phyloP scores from a whole-genome alignment of 177 flowering plant species.

The Vitis hybrid region DNA sequence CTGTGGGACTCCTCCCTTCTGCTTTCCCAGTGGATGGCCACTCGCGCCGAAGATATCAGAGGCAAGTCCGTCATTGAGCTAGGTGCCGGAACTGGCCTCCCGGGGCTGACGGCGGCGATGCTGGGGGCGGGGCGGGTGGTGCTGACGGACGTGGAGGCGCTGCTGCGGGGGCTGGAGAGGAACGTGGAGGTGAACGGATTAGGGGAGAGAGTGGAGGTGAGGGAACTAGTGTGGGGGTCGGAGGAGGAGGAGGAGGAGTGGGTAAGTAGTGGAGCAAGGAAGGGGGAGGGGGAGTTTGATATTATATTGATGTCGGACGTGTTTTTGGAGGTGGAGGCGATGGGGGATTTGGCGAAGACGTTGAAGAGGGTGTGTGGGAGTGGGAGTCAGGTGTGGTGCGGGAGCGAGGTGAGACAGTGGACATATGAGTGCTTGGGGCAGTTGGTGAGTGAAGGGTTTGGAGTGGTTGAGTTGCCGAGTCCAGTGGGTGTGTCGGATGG shows the following conservation, averaged over 20 bases:
- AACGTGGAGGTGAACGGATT: constrained; percentile 42
- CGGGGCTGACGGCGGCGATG: constrained; percentile 38
- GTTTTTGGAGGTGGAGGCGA: constrained; percentile 30
- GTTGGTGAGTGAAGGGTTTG: constrained; percentile 35
- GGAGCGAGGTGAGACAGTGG: constrained; percentile 29
- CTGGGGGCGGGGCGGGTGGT: constrained; percentile 42
- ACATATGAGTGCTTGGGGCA: constrained; percentile 30
- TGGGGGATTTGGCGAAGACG: constrained; percentile 36
- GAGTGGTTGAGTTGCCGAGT: constrained; percentile 24
- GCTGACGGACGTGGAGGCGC: constrained; percentile 34
- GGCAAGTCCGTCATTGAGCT: constrained; percentile 40
- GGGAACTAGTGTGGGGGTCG: constrained; percentile 34
- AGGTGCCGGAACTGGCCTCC: constrained; percentile 56
- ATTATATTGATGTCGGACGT: constrained; percentile 48
- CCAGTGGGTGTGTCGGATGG: not conserved
- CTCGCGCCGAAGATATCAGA: constrained; percentile 15
- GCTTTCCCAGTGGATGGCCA: constrained; percentile 29
- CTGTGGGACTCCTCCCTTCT: constrained; percentile 44
- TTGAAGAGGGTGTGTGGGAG: constrained; percentile 23
- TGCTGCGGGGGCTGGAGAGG: constrained; percentile 28
- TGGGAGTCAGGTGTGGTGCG: constrained; percentile 33
- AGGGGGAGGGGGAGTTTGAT: constrained; percentile 31
- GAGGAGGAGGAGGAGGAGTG: constrained; percentile 26
- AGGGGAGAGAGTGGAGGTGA: constrained; percentile 31
- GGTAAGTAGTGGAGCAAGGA: constrained; percentile 4